phyloP scores from a whole-genome alignment of 2,329 filamentous ascomycete species.

The Botryotinia convoluta region DNA sequence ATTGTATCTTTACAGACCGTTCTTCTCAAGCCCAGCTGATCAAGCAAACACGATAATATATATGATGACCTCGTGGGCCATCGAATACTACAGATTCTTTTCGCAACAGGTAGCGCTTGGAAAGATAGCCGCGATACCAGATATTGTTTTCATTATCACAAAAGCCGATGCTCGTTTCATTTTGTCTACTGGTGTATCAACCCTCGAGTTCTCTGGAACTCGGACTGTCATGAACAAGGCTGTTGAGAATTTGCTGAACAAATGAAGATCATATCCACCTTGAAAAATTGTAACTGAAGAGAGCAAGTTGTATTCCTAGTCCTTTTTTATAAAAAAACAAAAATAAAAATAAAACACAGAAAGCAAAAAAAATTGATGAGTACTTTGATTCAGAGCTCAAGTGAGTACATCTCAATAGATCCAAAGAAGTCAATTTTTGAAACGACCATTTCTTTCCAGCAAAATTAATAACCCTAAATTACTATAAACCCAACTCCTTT shows the following conservation, averaged over 20 bases:
- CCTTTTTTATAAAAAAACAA: too few species aligned
- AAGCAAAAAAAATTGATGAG: neutral
- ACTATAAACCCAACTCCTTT: neutral
- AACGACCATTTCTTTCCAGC: neutral
- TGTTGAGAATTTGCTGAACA: neutral
- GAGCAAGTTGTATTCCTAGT: too few species aligned
- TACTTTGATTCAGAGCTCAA: neutral
- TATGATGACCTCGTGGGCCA: neutral
- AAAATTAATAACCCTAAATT: neutral
- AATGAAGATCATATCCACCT: too few species aligned
- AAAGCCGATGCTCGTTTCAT: neutral
- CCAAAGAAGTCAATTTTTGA: accelerated
- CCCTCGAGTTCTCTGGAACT: neutral
- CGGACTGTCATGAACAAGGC: neutral
- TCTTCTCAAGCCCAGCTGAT: neutral
- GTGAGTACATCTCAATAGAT: neutral
- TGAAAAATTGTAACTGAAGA: too few species aligned
- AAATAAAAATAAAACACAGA: too few species aligned
- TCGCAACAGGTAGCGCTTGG: accelerated
- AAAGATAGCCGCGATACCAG: too few species aligned
- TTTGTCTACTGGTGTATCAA: neutral
- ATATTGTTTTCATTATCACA: too few species aligned
- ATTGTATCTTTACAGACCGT: accelerated
- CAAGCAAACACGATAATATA: neutral
- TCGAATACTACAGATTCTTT: too few species aligned